Evolutionary conservation across 2,329 filamentous ascomycete genomes (phyloP), one percentile per base, ranked within the genome.

Genomic region (Colletotrichum magnum): DNA sequence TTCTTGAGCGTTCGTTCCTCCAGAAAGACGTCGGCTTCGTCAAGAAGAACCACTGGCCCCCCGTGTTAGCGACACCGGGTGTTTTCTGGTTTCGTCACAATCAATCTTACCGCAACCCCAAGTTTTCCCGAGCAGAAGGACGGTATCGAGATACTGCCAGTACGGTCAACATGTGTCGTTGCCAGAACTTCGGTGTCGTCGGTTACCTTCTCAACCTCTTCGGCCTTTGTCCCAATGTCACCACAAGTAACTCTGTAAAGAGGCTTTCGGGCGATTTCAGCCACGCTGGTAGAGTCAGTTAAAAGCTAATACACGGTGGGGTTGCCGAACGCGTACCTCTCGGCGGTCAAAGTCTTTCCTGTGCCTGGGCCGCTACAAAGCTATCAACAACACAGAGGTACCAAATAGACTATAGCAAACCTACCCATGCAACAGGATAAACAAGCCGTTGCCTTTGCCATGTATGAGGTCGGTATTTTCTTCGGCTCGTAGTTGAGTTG

Each of bases 1-100:
- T 97, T 93, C 1, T 9, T 2, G 2, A 58, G 16, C 1, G 54
- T 68, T 5, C 77, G 68, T n/a, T 74, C 64, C 18, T 74, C 73
- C 3, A 79, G 59, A 21, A 78, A 76, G 1, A 79, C 73, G 6
- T 78, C 77, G 0, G 74, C 75, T n/a, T 77, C 77, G 13, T 79
- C 76, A 0, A 79, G 61, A 0, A 79, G 72, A 3, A 78, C 68
- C 1, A 79, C 73, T 63, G 18, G 18, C 9, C 6, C 4, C n/a
- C 10, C 18, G n/a, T 13, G 26, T 50, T 18, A 50, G 47, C 21
- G 18, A 24, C 43, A 15, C 16, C 9, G 28, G 10, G 5, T 4
- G n/a, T 1, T 4, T 21, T 93, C 94, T 18, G 4, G 6, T 24
- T 24, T 24, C 21, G 21, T 43, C 16, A 53, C 6, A 4, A 28